Evolutionary conservation across 2,329 filamentous ascomycete genomes (phyloP), one percentile per base, ranked within the genome.

Genomic region (Ophiostoma pallidulum): DNA sequence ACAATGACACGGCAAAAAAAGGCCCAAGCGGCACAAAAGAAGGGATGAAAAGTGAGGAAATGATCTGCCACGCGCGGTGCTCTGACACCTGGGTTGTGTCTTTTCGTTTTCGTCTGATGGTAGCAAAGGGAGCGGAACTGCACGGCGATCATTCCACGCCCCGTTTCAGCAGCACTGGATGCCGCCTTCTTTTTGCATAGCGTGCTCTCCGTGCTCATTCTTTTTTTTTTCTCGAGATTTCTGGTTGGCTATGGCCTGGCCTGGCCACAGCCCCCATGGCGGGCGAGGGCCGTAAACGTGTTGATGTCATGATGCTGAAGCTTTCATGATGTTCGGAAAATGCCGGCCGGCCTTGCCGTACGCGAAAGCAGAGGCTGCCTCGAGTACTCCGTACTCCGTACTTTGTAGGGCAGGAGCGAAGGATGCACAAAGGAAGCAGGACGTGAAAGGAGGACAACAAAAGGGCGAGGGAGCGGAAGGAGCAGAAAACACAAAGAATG

Each of bases 21-120:
- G n/a, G n/a, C n/a, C n/a, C n/a, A n/a, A 22, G 42, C 42, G 42
- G 42, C 33, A 29, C 22, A 29, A 24, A 16, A 45, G 18, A 31
- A 31, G 33, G 33, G 33, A 45, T 26, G 22, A 37, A 28, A 26
- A 37, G 4, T 19, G 41, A 36, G 28, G 19, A 26, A 37, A 6
- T 19, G 41, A 36, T 44, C 41, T 44, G 41, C 41, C 22, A 37
- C 32, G 33, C 16, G 31, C 31, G 42, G 10, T 28, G 33, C 42
- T 45, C 33, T 45, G 42, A 45, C 42, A 45, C 42, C 33, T 45
- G 24, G 24, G 37, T 31, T 38, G 42, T 45, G 19, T 45, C 32
- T 24, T 24, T 14, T 8, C 12, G 24, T 22, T 33, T 38, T 45
- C 33, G 42, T 31, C 42, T 45, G 42, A 37, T 26, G 22, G 33